Base-by-base conservation (phyloP, 192 early-diverging fungal species). In the Backusella tuberculispora region DNA sequence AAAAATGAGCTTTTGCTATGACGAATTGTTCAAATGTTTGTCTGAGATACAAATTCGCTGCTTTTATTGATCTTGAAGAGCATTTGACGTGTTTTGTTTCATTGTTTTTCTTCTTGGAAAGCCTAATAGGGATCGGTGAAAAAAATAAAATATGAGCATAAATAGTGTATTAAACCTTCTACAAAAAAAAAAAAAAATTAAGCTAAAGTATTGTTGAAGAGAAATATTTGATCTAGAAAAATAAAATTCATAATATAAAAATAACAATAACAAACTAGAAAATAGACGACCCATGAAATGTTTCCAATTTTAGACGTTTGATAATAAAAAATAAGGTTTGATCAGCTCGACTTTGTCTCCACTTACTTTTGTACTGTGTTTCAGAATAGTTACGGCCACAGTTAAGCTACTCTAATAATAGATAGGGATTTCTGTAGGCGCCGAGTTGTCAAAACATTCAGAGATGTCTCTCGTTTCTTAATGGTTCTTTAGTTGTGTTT, bases 211-310 rank as follows among this genome's bases (percentile, higher is more conserved):
- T n/a, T n/a, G n/a, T n/a, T n/a, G n/a, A n/a, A n/a, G n/a, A n/a
- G n/a, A n/a, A n/a, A n/a, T n/a, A n/a, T 50, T 50, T 21, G 48
- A 50, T 50, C 48, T 50, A 50, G 48, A 50, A 50, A 50, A 50
- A n/a, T n/a, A n/a, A n/a, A n/a, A n/a, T n/a, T n/a, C n/a, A n/a
- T n/a, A n/a, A n/a, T n/a, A n/a, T n/a, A n/a, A n/a, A n/a, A n/a
- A n/a, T n/a, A n/a, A n/a, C n/a, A n/a, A n/a, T n/a, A n/a, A n/a
- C n/a, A n/a, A n/a, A n/a, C n/a, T n/a, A n/a, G n/a, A n/a, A n/a
- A n/a, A n/a, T n/a, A n/a, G 48, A 50, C 17, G 48, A 50, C 48
- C 48, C 48, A 50, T 50, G 48, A 50, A 50, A 50, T 50, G 48
- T 50, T 50, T 50, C 48, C 48, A 50, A 50, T 50, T 50, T 50